Percentiles rank a stretch among this genome's conserved stretches.
Evolutionary conservation across 2,329 filamentous ascomycete genomes (phyloP).

Genomic region (Colletotrichum karsti): DNA sequence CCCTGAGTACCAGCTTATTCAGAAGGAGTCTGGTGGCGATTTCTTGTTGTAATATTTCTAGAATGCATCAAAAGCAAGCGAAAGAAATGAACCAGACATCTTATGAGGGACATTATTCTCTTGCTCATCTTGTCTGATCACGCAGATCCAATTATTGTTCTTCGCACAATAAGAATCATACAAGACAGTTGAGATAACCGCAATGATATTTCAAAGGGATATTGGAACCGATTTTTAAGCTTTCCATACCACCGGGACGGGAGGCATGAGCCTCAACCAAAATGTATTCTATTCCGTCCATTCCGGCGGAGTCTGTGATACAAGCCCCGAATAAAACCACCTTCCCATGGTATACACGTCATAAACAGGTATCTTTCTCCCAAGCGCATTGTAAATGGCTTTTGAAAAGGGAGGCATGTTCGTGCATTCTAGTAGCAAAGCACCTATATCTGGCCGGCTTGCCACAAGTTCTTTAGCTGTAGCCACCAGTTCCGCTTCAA

Average conservation of each 20-base stretch:
- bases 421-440: conserved; percentile 44
- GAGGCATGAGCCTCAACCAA: no score
- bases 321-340: conserved; percentile 45
- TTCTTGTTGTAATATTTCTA: conserved; percentile 36
- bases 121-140: no score
- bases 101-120: no score
- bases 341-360: conserved; percentile 44
- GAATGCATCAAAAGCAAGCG: no score
- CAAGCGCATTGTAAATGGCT: conserved; percentile 38
- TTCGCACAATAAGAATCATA: no score
- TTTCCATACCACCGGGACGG: no score
- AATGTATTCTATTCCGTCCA: not conserved
- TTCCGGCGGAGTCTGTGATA: conserved; percentile 22
- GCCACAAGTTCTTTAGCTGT: conserved; percentile 21
- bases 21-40: conserved; percentile 40
- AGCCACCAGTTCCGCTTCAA: conserved; percentile 33
- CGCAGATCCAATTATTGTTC: no score
- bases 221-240: no score
- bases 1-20: conserved; percentile 40
- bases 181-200: no score
- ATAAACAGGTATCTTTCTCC: conserved; percentile 39
- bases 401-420: conserved; percentile 45
- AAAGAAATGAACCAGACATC: no score
- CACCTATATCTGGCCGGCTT: not conserved
- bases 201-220: no score